Evolutionary conservation across 2,329 filamentous ascomycete genomes (phyloP).

Genomic region (Aspergillus aculeatinus): DNA sequence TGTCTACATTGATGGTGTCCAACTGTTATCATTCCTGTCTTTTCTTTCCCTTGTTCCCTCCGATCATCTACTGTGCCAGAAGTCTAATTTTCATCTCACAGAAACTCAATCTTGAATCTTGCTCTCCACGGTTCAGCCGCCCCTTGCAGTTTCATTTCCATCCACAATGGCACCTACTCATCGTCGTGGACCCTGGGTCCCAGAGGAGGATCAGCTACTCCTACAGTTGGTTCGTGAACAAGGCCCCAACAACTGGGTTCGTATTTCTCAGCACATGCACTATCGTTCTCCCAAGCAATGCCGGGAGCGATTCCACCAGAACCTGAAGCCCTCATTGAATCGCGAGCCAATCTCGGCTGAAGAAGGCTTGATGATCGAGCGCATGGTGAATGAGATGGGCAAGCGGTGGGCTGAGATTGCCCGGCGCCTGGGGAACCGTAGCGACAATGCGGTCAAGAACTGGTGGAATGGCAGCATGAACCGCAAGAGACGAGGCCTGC

Average conservation of each 20-base stretch:
- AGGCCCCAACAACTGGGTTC: conserved; percentile 85
- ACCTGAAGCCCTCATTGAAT: conserved; percentile 74
- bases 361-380: conserved; percentile 72
- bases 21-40: not conserved
- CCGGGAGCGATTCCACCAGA: conserved; percentile 90
- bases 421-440: conserved; percentile 74
- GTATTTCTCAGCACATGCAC: conserved; percentile 72
- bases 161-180: conserved; percentile 50
- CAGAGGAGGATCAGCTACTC: conserved; percentile 70
- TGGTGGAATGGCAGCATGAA: conserved; percentile 97
- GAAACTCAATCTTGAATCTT: not conserved
- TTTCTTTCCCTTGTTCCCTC: not conserved
- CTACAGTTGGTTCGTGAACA: conserved; percentile 68
- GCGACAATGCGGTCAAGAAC: conserved; percentile 95
- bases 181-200: conserved; percentile 80
- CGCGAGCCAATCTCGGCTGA: conserved; percentile 70
- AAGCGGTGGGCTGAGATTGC: conserved; percentile 95
- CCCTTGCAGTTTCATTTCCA: not conserved
- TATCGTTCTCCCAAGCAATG: conserved; percentile 91
- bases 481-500: conserved; percentile 59
- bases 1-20: not conserved
- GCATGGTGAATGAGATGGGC: conserved; percentile 72
- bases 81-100: not conserved
- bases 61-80: not conserved
- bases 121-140: not conserved